Percentiles rank a stretch among this genome's conserved stretches.
Conservation (phyloP, 768 basidiomycete genomes). For the Mycena filopes region DNA sequence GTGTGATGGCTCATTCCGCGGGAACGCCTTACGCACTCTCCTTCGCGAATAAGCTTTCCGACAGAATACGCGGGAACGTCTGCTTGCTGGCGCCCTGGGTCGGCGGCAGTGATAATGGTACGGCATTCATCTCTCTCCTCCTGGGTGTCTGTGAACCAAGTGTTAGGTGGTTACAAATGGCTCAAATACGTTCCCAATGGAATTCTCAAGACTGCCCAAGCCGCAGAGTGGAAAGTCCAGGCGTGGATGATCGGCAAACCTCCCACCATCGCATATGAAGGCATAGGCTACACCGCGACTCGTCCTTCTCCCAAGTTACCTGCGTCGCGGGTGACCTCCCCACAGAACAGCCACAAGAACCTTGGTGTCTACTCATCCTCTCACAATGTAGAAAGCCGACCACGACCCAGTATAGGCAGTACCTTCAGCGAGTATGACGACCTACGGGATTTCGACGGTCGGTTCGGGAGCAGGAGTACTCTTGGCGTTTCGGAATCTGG, state of each 20-base stretch:
- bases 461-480: conserved; percentile 85
- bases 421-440: conserved; percentile 90
- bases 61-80: conserved; percentile 84
- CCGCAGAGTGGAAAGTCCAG: conserved; percentile 97
- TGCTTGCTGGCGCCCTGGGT: conserved; percentile 97
- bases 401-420: conserved; percentile 77
- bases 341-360: conserved; percentile 41
- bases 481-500: conserved; percentile 57
- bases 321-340: conserved; percentile 37
- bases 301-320: conserved; percentile 36
- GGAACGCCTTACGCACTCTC: conserved; percentile 95
- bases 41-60: conserved; percentile 78
- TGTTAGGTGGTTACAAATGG: conserved; percentile 89
- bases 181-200: conserved; percentile 95
- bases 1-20: conserved; percentile 95
- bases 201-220: conserved; percentile 93
- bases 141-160: conserved; percentile 17
- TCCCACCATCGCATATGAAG: conserved; percentile 84
- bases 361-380: conserved; percentile 43
- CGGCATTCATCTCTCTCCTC: conserved; percentile 42
- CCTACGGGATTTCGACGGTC: conserved; percentile 85
- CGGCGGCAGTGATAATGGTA: conserved; percentile 88
- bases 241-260: conserved; percentile 98
- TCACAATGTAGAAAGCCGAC: conserved; percentile 48
- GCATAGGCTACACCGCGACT: conserved; percentile 82